A percentile compares a stretch with the other conserved stretches of the same genome.
Evolutionary conservation across 352 stramenopile species (phyloP).

Genomic region (Pythium graminicola): DNA sequence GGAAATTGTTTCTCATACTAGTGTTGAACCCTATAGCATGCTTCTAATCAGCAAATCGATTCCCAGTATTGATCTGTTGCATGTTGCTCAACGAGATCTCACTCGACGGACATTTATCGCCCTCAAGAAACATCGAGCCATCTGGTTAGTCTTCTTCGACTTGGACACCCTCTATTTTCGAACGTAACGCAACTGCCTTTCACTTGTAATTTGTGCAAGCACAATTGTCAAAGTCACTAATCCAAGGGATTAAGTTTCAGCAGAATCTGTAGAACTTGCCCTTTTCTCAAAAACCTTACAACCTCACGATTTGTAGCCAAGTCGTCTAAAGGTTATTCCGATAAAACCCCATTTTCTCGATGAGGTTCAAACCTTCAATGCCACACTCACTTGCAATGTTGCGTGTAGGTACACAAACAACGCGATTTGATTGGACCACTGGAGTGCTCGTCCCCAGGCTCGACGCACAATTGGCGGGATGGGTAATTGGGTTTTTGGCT

Average conservation of each 20-base stretch:
- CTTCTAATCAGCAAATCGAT: too few relatives aligned
- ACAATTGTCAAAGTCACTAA: too few relatives aligned
- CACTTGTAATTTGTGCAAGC: too few relatives aligned
- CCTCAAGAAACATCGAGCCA: too few relatives aligned
- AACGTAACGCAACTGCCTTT: too few relatives aligned
- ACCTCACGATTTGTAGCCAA: background rate
- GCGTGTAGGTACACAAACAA: constrained; percentile 5
- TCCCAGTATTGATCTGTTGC: too few relatives aligned
- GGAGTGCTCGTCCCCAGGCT: constrained; percentile 4
- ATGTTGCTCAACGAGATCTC: too few relatives aligned
- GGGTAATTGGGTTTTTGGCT: constrained; percentile 20
- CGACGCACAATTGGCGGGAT: background rate
- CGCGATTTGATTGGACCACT: constrained; percentile 1
- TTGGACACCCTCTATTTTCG: too few relatives aligned
- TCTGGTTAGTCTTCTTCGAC: constrained; percentile 3
- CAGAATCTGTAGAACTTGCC: constrained; percentile 7
- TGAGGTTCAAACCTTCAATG: constrained; percentile 16
- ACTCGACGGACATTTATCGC: too few relatives aligned
- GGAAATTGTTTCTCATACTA: too few relatives aligned
- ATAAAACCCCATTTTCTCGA: constrained; percentile 15
- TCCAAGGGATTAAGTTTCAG: background rate
- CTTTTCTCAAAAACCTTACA: background rate
- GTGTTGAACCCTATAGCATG: background rate
- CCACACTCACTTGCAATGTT: constrained; percentile 6
- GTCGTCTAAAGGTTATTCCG: background rate